Base-by-base conservation (phyloP, 2,329 filamentous ascomycete genomes). In the Hypocrella siamensis region DNA sequence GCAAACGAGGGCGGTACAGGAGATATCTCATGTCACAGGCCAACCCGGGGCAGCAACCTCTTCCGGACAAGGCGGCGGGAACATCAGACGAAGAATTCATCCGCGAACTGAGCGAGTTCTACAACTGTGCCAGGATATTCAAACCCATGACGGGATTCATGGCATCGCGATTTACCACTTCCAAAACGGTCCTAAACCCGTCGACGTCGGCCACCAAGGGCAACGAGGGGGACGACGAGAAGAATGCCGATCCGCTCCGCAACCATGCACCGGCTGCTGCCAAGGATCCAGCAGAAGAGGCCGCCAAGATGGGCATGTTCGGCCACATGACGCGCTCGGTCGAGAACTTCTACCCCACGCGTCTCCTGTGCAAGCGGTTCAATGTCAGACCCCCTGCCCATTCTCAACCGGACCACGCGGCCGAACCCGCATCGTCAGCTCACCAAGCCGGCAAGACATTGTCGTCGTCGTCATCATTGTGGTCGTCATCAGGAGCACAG, bases 351-450 rank as follows among this genome's bases (percentile, higher is more conserved):
- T 77, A 76, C 43, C 90, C 90, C 1, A 77, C 79, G 2, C 66
- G 85, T 33, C 57, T 98, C 26, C 57, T 96, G n/a, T 96, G 88
- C 57, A 98, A 96, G 52, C 69, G 90, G 7, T 93, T 98, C 56
- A 85, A 85, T 43, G 79, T 96, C n/a, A 74, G 67, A 37, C 71
- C 79, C 7, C 84, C 86, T 0, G 65, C 68, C 8, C 70, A 84
- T 50, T 73, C 79, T 19, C 67, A 70, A 43, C 56, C 63, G 21
- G 67, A 76, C 26, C 21, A 43, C 17, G 45, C 51, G 9, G 52
- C 63, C 0, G 60, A 50, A 24, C 9, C 21, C 8, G 21, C 21
- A 24, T 24, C 21, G 9, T 24, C 21, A 12, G n/a, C n/a, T n/a
- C n/a, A n/a, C n/a, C n/a, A n/a, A n/a, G n/a, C n/a, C n/a, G n/a